A percentile compares a stretch with the other conserved stretches of the same genome.
phyloP scores from a whole-genome alignment of 306 rosid species.

The Trifolium fragiferum region DNA sequence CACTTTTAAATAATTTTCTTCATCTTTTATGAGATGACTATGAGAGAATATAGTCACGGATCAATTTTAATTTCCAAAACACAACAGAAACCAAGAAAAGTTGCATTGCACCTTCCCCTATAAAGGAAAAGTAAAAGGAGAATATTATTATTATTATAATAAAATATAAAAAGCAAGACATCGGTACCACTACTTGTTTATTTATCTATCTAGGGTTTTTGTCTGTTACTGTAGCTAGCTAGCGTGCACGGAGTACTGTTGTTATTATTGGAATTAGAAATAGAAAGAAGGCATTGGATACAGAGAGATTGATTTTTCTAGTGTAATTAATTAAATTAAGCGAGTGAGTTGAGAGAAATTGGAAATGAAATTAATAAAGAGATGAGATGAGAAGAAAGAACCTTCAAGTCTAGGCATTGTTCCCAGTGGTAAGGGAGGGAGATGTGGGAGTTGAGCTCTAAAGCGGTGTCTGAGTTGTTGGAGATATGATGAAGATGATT shows the following conservation, averaged over 20 bases:
- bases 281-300: too few species aligned
- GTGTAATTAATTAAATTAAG: too few species aligned
- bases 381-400: neutral
- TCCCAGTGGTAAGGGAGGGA: conserved; percentile 97
- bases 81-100: conserved; percentile 17
- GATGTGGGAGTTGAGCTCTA: conserved; percentile 89
- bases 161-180: conserved; percentile 6
- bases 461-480: conserved; percentile 50
- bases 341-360: too few species aligned
- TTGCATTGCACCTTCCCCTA: conserved; percentile 25
- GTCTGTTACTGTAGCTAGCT: conserved; percentile 11
- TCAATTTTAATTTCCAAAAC: neutral
- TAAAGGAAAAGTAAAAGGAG: conserved; percentile 1
- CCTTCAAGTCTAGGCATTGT: conserved; percentile 97
- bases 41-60: neutral
- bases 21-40: too few species aligned
- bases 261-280: conserved; percentile 1
- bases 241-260: conserved; percentile 13
- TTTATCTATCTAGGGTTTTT: conserved; percentile 30
- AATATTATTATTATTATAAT: neutral
- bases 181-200: neutral
- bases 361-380: too few species aligned
- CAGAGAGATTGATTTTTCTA: too few species aligned
- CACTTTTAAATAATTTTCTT: too few species aligned
- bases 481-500: conserved; percentile 39